Evolutionary conservation across 1,284 basidiomycete species (phyloP).

Genomic region (Rhodotorula sp.): DNA sequence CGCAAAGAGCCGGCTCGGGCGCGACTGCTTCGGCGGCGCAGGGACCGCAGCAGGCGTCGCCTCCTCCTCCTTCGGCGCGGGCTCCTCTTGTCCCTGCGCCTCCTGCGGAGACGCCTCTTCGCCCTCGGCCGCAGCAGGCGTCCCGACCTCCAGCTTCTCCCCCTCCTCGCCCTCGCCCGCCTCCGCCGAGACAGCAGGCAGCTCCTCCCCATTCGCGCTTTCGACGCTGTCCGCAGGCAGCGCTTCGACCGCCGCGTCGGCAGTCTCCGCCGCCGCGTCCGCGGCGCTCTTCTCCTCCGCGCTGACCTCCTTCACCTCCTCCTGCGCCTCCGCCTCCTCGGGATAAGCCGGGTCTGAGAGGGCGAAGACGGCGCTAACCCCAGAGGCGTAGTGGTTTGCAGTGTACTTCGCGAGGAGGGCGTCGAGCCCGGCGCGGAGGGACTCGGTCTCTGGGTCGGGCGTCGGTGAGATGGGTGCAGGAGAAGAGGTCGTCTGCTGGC

Average conservation of each 20-base stretch:
- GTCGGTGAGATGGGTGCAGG: slow-evolving; percentile 53
- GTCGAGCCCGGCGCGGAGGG: slow-evolving; percentile 71
- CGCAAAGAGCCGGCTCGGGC: slow-evolving; percentile 57
- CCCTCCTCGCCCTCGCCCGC: neutral
- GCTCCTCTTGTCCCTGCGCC: neutral
- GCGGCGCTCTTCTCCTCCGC: slow-evolving; percentile 30
- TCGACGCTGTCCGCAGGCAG: slow-evolving; percentile 6
- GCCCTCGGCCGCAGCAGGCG: slow-evolving; percentile 1
- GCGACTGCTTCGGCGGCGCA: neutral
- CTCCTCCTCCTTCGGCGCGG: neutral
- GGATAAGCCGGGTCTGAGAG: slow-evolving; percentile 26
- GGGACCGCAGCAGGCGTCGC: slow-evolving; percentile 8
- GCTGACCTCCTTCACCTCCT: slow-evolving; percentile 9
- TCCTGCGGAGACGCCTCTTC: slow-evolving; percentile 12
- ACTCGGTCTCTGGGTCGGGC: slow-evolving; percentile 65
- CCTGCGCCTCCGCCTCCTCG: neutral
- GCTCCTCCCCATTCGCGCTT: slow-evolving; percentile 23
- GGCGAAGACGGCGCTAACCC: slow-evolving; percentile 67
- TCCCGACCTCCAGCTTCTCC: slow-evolving; percentile 2
- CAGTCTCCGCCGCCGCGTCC: slow-evolving; percentile 15
- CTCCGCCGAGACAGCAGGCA: slow-evolving; percentile 1
- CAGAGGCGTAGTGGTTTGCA: slow-evolving; percentile 72
- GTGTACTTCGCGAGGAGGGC: slow-evolving; percentile 69
- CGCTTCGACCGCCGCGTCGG: slow-evolving; percentile 19
- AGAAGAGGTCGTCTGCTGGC: slow-evolving; percentile 65